A percentile compares a stretch with the other conserved stretches of the same genome.
Evolutionary conservation across 345 rosid genomes (phyloP).

Genomic region (Dipteronia dyeriana): DNA sequence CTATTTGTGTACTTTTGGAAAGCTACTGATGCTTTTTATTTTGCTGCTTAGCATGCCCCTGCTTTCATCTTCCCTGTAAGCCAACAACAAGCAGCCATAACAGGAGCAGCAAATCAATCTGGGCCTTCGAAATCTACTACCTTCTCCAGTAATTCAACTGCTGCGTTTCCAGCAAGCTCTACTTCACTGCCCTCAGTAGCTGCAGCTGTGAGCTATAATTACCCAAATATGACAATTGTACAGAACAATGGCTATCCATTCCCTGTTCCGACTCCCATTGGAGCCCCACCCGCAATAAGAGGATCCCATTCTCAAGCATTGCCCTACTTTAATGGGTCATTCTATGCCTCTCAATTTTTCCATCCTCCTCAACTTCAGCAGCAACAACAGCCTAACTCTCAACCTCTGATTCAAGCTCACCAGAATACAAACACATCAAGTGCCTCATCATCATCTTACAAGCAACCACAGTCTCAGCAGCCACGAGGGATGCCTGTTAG

Average conservation of each 20-base stretch:
- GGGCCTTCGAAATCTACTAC: conserved; percentile 34
- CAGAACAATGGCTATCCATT: conserved; percentile 50
- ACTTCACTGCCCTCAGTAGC: conserved; percentile 27
- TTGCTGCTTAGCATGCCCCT: conserved; percentile 44
- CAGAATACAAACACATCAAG: conserved; percentile 43
- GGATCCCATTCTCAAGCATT: conserved; percentile 41
- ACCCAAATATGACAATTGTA: conserved; percentile 48
- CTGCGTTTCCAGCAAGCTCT: conserved; percentile 24
- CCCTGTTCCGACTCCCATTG: conserved; percentile 36
- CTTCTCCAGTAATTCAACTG: conserved; percentile 27
- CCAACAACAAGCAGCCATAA: conserved; percentile 41
- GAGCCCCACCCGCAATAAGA: conserved; percentile 35
- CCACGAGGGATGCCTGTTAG: conserved; percentile 25
- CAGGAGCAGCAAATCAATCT: conserved; percentile 27
- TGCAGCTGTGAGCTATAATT: conserved; percentile 41
- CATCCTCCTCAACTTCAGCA: conserved; percentile 48
- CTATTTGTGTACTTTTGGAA: neutral
- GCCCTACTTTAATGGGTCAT: conserved; percentile 53
- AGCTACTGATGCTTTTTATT: neutral
- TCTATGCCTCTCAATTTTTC: conserved; percentile 52
- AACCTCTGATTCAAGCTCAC: conserved; percentile 23
- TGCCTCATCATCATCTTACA: conserved; percentile 51
- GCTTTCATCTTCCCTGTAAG: conserved; percentile 46
- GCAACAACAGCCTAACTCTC: conserved; percentile 37
- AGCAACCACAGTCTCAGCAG: conserved; percentile 35